These are phyloP conservation scores for Pestalotiopsis sp. DNA, from an alignment of 2,329 filamentous ascomycete species.

Conservation along the genomic window DNA sequence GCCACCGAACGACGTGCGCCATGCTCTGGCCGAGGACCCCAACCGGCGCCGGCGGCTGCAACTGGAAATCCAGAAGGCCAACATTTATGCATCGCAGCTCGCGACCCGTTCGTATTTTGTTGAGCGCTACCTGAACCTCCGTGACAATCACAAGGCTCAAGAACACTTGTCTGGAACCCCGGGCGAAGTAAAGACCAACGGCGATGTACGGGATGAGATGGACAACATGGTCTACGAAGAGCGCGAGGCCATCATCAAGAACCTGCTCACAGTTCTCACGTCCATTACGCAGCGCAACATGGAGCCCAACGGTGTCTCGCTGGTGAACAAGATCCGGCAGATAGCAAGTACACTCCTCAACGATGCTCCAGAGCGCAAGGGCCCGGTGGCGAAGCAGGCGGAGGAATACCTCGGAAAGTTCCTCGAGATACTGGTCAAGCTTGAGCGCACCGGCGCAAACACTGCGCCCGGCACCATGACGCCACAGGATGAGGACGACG, in stretches of 20 bases:
- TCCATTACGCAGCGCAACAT: slow-evolving; percentile 84
- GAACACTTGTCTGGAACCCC: not conserved
- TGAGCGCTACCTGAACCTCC: slow-evolving; percentile 81
- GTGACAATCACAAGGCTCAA: slow-evolving; percentile 63
- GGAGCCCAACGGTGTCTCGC: slow-evolving; percentile 68
- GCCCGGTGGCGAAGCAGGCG: slow-evolving; percentile 55
- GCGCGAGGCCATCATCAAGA: slow-evolving; percentile 79
- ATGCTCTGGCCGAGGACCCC: slow-evolving; percentile 51
- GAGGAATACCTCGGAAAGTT: slow-evolving; percentile 24
- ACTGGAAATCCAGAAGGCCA: slow-evolving; percentile 90
- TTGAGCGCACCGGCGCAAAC: slow-evolving; percentile 62
- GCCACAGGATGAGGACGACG: slow-evolving; percentile 71
- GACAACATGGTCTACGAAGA: slow-evolving; percentile 72
- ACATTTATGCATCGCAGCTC: slow-evolving; percentile 82
- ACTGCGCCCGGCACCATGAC: slow-evolving; percentile 40
- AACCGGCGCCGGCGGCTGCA: slow-evolving; percentile 63
- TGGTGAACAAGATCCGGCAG: slow-evolving; percentile 83
- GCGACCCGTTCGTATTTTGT: slow-evolving; percentile 83
- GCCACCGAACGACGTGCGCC: slow-evolving; percentile 53
- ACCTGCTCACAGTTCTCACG: slow-evolving; percentile 73
- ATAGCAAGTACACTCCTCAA: slow-evolving; percentile 81
- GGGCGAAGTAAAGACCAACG: slow-evolving; percentile 26
- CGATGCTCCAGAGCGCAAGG: slow-evolving; percentile 53
- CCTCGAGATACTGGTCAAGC: slow-evolving; percentile 65
- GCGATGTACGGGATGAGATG: slow-evolving; percentile 35